These are phyloP conservation scores for Licmophora abbreviata DNA, from an alignment of 108 stramenopile genomes.

Conservation along the genomic window DNA sequence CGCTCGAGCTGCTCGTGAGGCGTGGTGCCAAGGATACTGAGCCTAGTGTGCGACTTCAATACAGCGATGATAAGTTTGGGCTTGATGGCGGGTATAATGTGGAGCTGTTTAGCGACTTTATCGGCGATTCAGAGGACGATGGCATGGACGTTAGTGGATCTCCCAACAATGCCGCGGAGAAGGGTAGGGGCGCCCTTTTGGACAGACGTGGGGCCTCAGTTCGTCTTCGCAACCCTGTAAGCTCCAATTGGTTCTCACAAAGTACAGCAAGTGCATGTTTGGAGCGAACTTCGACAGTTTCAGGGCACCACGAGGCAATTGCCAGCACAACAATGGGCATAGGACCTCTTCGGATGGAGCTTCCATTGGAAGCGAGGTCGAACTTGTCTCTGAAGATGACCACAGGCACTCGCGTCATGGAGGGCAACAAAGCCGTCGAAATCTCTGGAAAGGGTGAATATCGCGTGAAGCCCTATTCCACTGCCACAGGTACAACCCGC, in stretches of 20 bases:
- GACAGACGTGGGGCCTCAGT: conserved; percentile 33
- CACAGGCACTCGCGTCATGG: conserved; percentile 21
- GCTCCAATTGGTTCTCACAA: conserved; percentile 11
- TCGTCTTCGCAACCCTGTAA: conserved; percentile 34
- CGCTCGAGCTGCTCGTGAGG: conserved; percentile 45
- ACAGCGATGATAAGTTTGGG: conserved; percentile 50
- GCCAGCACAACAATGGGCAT: conserved; percentile 37
- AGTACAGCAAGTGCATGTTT: conserved; percentile 32
- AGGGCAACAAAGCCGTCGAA: neutral
- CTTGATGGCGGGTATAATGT: conserved; percentile 57
- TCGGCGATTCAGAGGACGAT: conserved; percentile 29
- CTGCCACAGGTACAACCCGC: conserved; percentile 49
- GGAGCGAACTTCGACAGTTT: conserved; percentile 42
- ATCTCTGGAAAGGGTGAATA: conserved; percentile 1
- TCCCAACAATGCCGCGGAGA: neutral
- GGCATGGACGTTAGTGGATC: neutral
- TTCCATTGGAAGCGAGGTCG: conserved; percentile 36
- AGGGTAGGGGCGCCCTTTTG: conserved; percentile 23
- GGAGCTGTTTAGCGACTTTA: conserved; percentile 63
- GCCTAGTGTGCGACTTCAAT: conserved; percentile 28
- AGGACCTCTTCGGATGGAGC: conserved; percentile 31
- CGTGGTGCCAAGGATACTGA: conserved; percentile 59
- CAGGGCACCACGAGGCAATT: conserved; percentile 36
- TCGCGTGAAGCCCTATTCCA: conserved; percentile 34
- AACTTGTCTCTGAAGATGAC: conserved; percentile 24